Evolutionary conservation across 768 basidiomycete genomes (phyloP), one percentile per base, ranked within the genome.

Genomic region (Trametes elegans): DNA sequence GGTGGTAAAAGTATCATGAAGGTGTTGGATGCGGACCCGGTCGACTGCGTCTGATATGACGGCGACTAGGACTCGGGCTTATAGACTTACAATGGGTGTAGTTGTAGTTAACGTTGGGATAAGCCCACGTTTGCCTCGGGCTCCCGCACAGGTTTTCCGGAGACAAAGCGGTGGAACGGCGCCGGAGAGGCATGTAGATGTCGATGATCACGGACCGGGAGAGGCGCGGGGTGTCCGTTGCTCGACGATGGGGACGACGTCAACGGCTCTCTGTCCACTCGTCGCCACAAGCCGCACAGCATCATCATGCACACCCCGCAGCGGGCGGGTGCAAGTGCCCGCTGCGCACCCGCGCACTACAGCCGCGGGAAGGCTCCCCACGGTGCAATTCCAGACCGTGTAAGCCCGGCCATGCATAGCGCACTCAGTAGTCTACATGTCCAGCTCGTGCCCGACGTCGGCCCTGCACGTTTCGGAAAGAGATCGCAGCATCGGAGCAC

Each of bases 1-100:
- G 59, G 59, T 21, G 54, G 54, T 19, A 55, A 44, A 50, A 60
- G 51, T 40, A 60, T 55, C 59, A 60, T 60, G 54, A 49, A 53
- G 49, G 35, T 42, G 42, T 42, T 39, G n/a, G 47, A 44, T 23
- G 27, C 31, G 56, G 49, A 7, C n/a, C 18, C 44, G 19, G 47
- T 23, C 27, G 24, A 28, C 28, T 23, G 29, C 40, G 45, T 40
- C 48, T 49, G 52, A 49, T 53, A 36, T 42, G 39, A 7, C 31
- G 52, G 11, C n/a, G n/a, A n/a, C n/a, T n/a, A n/a, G n/a, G 36
- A 53, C 52, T 23, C 32, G 42, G 23, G 29, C 31, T 46, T 32
- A 46, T 49, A 35, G 36, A 41, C 46, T 40, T 41, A 47, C 36
- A 50, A 26, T 53, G 50, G 50, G 21, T 27, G 41, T 56, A 49